Evolutionary conservation across 345 rosid genomes (phyloP), one percentile per base, ranked within the genome.

Genomic region (Leavenworthia alabamica): DNA sequence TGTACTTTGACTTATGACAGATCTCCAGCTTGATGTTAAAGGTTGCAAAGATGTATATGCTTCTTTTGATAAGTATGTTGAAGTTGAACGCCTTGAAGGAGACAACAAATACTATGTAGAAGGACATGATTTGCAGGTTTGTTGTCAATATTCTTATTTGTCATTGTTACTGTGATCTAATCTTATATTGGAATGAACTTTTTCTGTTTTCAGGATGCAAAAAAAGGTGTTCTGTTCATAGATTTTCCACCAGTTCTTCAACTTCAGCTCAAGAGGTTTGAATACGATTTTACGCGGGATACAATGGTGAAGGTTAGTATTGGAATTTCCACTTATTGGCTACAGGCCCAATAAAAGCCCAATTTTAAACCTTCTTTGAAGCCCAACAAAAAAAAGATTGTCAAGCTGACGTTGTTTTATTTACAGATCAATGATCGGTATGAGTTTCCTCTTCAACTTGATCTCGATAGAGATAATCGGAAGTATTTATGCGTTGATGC

Each of bases 211-310:
- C 81, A 92, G 98, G 98, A 92, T 77, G 98, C 98, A 12, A 89
- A 77, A 80, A 92, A 92, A 80, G 98, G 98, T 56, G 96, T 92
- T 52, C 60, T 89, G 39, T 92, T 92, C 64, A 86, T 83, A 15
- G 98, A 92, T 66, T 92, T 92, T 24, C 98, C 98, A 12, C 96
- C 98, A 32, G 98, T 92, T 37, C 96, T 92, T 75, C 98, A 92
- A 73, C 96, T 92, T 56, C 98, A 92, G 67, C 75, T 92, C 32
- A 92, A 89, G 81, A 86, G 98, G 60, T 92, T 92, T 73, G 98
- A 92, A 69, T 92, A 92, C 77, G 98, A 92, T 77, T 92, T 86
- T 76, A 85, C 83, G 87, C 88, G 96, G 53, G 96, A 92, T 64
- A 75, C 88, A 2, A 92, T 92, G 98, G 98, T 92, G 55, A 92